A percentile compares a stretch with the other conserved stretches of the same genome.
Evolutionary conservation across 129 eudicot species (phyloP).

Genomic region (Tagetes erecta): DNA sequence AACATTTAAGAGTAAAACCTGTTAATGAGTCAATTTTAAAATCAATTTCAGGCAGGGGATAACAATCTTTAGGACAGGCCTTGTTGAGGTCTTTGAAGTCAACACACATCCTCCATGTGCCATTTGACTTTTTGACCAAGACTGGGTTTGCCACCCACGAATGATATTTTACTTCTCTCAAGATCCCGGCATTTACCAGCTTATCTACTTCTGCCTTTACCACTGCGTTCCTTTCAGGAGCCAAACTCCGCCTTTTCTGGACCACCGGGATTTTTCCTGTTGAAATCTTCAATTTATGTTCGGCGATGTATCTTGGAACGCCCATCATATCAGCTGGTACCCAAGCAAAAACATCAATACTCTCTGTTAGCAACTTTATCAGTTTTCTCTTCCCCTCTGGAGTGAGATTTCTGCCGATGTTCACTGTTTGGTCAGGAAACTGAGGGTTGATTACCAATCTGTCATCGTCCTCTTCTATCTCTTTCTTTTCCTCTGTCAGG

Average conservation of each 20-base stretch:
- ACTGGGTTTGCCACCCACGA: background rate
- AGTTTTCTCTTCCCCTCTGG: background rate
- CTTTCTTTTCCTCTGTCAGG: background rate
- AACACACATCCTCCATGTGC: background rate
- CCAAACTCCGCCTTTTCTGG: background rate
- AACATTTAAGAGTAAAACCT: background rate
- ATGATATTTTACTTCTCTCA: background rate
- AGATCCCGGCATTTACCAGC: background rate
- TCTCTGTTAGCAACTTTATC: background rate
- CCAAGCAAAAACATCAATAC: background rate
- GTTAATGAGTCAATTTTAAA: background rate
- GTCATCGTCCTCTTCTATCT: background rate
- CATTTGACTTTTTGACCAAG: background rate
- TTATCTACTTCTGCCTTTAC: background rate
- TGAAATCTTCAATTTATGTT: background rate
- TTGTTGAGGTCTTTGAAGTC: background rate
- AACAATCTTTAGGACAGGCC: background rate
- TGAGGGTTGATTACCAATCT: background rate
- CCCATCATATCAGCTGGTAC: background rate
- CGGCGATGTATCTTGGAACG: background rate
- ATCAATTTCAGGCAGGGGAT: background rate
- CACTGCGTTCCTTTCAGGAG: background rate
- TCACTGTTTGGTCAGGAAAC: background rate
- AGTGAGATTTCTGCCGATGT: background rate
- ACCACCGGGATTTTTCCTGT: background rate